A percentile compares a stretch with the other conserved stretches of the same genome.
Evolutionary conservation across 495 filamentous ascomycete genomes (phyloP).

Genomic region (Hypoxylon lienhwacheense): DNA sequence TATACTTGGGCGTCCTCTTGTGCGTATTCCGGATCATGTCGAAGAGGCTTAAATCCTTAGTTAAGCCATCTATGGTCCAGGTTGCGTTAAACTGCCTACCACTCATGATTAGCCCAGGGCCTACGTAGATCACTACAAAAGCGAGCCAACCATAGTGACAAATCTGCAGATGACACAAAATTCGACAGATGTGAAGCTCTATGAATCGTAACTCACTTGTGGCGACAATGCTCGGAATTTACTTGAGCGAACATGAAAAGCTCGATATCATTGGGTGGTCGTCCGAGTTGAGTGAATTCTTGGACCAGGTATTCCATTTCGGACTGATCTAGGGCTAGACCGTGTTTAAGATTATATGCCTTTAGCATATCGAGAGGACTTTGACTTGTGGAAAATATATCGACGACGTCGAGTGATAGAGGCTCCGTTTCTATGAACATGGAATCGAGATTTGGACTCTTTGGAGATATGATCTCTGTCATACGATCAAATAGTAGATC

Average conservation of each 20-base stretch:
- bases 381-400: constrained; percentile 62
- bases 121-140: not conserved
- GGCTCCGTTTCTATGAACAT: constrained; percentile 82
- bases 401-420: constrained; percentile 68
- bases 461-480: constrained; percentile 74
- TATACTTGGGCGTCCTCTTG: constrained; percentile 71
- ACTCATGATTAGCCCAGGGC: constrained; percentile 4
- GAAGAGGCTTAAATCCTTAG: constrained; percentile 78
- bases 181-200: not conserved
- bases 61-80: constrained; percentile 92
- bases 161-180: too few relatives aligned
- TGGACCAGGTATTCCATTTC: constrained; percentile 94
- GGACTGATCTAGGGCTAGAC: constrained; percentile 80
- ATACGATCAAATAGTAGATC: constrained; percentile 87
- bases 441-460: constrained; percentile 64
- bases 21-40: constrained; percentile 96
- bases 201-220: constrained; percentile 52
- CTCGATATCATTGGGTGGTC: constrained; percentile 86
- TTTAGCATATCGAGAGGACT: constrained; percentile 71
- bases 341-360: constrained; percentile 77
- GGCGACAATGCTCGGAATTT: constrained; percentile 76
- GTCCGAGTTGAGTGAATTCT: constrained; percentile 73
- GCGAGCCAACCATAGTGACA: too few relatives aligned
- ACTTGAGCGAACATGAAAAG: constrained; percentile 99
- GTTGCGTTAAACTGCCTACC: constrained; percentile 83